Percentiles rank a stretch among this genome's conserved stretches.
phyloP scores from a whole-genome alignment of 805 yeast genomes.

The Teunomyces pallodes region DNA sequence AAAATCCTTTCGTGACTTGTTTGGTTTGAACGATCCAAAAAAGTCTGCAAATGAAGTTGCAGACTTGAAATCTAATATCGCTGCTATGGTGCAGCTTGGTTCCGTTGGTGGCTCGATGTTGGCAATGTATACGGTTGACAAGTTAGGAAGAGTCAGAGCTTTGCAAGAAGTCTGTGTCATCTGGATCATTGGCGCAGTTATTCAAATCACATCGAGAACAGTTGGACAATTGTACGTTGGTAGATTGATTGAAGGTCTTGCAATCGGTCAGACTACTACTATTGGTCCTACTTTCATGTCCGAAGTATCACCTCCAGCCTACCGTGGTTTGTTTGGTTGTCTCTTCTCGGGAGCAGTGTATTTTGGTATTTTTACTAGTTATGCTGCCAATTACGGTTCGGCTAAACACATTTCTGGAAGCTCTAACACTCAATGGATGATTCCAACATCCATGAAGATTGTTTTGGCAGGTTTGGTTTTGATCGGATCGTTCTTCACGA shows the following conservation, averaged over 20 bases:
- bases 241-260: slow-evolving; percentile 52
- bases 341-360: slow-evolving; percentile 59
- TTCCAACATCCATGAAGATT: slow-evolving; percentile 49
- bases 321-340: slow-evolving; percentile 52
- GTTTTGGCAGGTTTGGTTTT: slow-evolving; percentile 47
- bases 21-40: slow-evolving; percentile 43
- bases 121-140: slow-evolving; percentile 48
- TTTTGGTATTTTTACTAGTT: slow-evolving; percentile 49
- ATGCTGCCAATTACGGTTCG: slow-evolving; percentile 52
- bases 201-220: slow-evolving; percentile 45
- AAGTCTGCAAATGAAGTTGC: slow-evolving; percentile 39
- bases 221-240: slow-evolving; percentile 57
- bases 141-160: slow-evolving; percentile 50
- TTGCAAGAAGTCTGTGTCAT: slow-evolving; percentile 40
- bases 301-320: slow-evolving; percentile 51
- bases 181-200: slow-evolving; percentile 40
- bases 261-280: slow-evolving; percentile 56
- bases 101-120: slow-evolving; percentile 53
- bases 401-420: slow-evolving; percentile 40
- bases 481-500: slow-evolving; percentile 41
- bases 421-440: slow-evolving; percentile 47
- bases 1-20: slow-evolving; percentile 37
- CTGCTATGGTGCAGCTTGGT: slow-evolving; percentile 58
- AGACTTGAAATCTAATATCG: slow-evolving; percentile 49
- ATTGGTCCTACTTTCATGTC: slow-evolving; percentile 55